Percentiles rank a stretch among this genome's conserved stretches.
These are phyloP conservation scores for Plasmodium gaboni DNA, from an alignment of 169 alveolate genomes.

Conservation along the genomic window DNA sequence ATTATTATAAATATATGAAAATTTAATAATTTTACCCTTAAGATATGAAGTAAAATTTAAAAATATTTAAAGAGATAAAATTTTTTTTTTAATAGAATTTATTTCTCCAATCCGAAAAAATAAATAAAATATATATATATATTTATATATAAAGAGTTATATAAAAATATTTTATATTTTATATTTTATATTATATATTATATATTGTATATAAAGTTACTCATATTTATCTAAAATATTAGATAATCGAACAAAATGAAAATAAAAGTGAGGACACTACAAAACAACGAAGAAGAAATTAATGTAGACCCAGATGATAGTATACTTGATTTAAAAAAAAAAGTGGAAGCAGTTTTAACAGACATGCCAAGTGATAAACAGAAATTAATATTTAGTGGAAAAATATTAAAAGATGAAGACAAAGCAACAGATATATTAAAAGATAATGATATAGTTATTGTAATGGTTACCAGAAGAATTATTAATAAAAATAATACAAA, in stretches of 20 bases:
- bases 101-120: background rate
- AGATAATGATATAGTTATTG: constrained; percentile 88
- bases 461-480: constrained; percentile 81
- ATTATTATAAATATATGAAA: too few relatives aligned
- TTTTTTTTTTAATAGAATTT: too few relatives aligned
- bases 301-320: constrained; percentile 83
- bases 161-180: background rate
- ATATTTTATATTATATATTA: background rate
- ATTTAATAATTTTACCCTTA: too few relatives aligned
- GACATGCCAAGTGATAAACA: constrained; percentile 83
- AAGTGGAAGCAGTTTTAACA: constrained; percentile 79
- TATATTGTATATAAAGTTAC: too few relatives aligned
- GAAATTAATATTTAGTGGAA: constrained; percentile 87
- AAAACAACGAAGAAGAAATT: constrained; percentile 85
- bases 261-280: constrained; percentile 86
- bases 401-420: constrained; percentile 81
- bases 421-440: constrained; percentile 78
- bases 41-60: too few relatives aligned
- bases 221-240: too few relatives aligned
- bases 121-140: background rate
- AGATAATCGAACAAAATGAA: constrained; percentile 72
- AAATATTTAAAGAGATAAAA: too few relatives aligned
- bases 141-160: background rate
- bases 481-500: constrained; percentile 68
- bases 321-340: constrained; percentile 80